A percentile compares a stretch with the other conserved stretches of the same genome.
phyloP scores from a whole-genome alignment of 192 early-diverging fungal genomes.

The Diversispora eburnea region DNA sequence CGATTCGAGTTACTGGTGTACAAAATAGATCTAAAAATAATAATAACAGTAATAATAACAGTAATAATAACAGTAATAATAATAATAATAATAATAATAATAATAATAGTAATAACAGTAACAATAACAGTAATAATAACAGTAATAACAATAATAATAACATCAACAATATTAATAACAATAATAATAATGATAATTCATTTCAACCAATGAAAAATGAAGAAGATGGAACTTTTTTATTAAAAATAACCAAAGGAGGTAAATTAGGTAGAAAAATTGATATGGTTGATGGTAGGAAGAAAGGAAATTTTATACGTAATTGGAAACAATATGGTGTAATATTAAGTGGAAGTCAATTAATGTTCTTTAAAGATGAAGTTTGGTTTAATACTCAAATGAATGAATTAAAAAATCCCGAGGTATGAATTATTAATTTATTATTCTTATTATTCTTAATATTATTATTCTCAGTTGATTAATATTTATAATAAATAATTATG shows the following conservation, averaged over 20 bases:
- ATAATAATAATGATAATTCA: constrained; percentile 10
- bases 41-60: neutral
- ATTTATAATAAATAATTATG: constrained; percentile 2
- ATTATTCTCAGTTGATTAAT: neutral
- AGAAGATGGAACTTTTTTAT: constrained; percentile 31
- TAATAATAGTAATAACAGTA: no score
- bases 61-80: no score
- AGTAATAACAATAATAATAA: no score
- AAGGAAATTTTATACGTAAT: constrained; percentile 51
- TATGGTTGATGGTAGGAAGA: constrained; percentile 60
- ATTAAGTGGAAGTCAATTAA: constrained; percentile 70
- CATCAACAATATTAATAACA: neutral
- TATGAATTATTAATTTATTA: neutral
- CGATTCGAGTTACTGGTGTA: constrained; percentile 14
- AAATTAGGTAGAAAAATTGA: constrained; percentile 72
- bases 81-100: no score
- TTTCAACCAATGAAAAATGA: constrained; percentile 8
- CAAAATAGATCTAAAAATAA: constrained; percentile 10
- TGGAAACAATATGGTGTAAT: constrained; percentile 78
- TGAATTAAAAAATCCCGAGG: neutral
- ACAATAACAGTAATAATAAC: no score
- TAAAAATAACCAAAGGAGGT: constrained; percentile 64
- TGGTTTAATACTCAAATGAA: constrained; percentile 49
- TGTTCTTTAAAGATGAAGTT: constrained; percentile 62
- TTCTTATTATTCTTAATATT: neutral